A percentile compares a stretch with the other conserved stretches of the same genome.
Conservation (phyloP, 108 stramenopile species). For the Cyclotella atomus region DNA sequence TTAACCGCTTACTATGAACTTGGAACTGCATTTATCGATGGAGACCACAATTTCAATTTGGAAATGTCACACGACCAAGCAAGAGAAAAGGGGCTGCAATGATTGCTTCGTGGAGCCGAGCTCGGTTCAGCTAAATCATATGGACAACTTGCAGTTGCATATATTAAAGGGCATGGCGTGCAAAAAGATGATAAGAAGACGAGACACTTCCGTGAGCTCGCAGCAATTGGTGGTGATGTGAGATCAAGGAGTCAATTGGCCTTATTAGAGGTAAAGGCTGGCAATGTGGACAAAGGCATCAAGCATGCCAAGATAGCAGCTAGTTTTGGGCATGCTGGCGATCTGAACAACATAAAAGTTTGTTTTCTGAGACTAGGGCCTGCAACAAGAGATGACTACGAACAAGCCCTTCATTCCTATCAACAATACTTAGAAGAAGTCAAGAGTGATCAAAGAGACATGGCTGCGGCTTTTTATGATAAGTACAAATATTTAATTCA, state of each 20-base stretch:
- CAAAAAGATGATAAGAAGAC: conserved; percentile 20
- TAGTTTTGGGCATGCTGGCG: neutral
- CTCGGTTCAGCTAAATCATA: conserved; percentile 1
- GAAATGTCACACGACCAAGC: neutral
- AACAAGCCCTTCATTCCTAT: neutral
- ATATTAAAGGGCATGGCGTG: conserved; percentile 5
- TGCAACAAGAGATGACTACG: neutral
- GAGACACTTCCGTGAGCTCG: conserved; percentile 17
- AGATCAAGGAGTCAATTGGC: conserved; percentile 18
- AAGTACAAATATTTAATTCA: too few relatives aligned
- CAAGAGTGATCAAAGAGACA: too few relatives aligned
- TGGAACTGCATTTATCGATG: neutral
- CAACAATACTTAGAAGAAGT: too few relatives aligned
- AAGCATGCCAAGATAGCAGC: conserved; percentile 28
- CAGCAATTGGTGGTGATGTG: conserved; percentile 19
- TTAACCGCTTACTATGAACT: neutral
- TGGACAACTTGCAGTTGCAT: conserved; percentile 14
- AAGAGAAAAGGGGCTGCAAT: neutral
- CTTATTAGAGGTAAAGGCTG: neutral
- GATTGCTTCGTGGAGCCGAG: neutral
- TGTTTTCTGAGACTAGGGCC: neutral
- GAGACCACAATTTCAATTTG: neutral
- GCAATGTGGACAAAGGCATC: conserved; percentile 6
- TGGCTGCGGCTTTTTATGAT: too few relatives aligned
- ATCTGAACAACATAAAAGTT: neutral